phyloP scores from a whole-genome alignment of 495 filamentous ascomycete genomes.

The Viridothelium virens region DNA sequence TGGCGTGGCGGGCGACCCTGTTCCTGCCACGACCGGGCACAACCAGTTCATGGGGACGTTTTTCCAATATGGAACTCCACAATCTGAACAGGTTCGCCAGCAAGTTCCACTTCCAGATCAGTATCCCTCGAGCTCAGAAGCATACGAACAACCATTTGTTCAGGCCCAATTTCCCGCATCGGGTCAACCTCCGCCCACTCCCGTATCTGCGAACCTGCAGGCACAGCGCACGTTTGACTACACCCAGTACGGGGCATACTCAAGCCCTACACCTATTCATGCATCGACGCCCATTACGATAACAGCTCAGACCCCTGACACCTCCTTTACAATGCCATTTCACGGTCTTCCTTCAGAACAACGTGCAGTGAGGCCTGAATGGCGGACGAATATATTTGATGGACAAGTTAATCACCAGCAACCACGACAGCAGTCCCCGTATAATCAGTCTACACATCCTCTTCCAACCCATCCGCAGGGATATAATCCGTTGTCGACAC shows the following conservation, averaged over 20 bases:
- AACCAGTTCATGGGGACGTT: not conserved
- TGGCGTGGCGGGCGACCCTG: not conserved
- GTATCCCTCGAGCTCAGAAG: not conserved
- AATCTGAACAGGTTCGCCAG: not conserved
- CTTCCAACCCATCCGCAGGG: not conserved
- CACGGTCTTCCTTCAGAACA: not conserved
- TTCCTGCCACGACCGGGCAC: not conserved
- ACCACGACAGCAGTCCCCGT: constrained; percentile 1
- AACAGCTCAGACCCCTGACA: not conserved
- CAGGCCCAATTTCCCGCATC: not conserved
- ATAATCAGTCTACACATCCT: not conserved
- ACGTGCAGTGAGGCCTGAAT: not conserved
- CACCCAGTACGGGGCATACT: not conserved
- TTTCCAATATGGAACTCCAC: not conserved
- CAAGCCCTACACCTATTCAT: not conserved
- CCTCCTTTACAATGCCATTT: not conserved
- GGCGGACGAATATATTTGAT: constrained; percentile 12
- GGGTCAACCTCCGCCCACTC: not conserved
- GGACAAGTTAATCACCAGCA: constrained; percentile 9
- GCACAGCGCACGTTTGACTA: not conserved
- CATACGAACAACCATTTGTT: not conserved
- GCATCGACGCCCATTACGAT: not conserved
- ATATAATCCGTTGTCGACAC: not conserved
- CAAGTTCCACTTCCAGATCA: not conserved
- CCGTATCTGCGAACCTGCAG: not conserved